A percentile compares a stretch with the other conserved stretches of the same genome.
Conservation (phyloP, 345 rosid genomes). For the Bruguiera gymnorhiza region DNA sequence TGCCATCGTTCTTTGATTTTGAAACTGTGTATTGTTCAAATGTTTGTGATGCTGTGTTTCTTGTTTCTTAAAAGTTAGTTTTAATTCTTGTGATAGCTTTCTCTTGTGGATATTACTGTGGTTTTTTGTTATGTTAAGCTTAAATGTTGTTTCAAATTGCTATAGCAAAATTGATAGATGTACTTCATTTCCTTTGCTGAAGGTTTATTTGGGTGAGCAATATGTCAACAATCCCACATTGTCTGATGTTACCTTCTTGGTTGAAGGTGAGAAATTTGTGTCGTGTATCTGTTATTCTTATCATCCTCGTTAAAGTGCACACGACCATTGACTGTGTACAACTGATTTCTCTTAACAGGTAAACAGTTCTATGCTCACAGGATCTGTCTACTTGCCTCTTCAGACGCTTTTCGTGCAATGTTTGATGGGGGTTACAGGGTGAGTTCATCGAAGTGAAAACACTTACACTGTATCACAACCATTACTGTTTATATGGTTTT, state of each 20-base stretch:
- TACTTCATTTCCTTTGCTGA: slow-evolving; percentile 4
- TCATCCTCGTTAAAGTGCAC: too few species aligned
- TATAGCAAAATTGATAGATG: not conserved
- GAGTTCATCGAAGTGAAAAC: slow-evolving; percentile 15
- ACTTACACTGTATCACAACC: not conserved
- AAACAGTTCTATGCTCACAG: slow-evolving; percentile 66
- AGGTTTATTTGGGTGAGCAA: slow-evolving; percentile 68
- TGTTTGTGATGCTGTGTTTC: too few species aligned
- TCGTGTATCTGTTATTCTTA: not conserved
- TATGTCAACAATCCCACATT: slow-evolving; percentile 63
- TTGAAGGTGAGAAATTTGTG: slow-evolving; percentile 46
- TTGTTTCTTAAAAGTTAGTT: too few species aligned
- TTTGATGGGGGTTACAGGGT: slow-evolving; percentile 77
- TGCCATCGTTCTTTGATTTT: not conserved
- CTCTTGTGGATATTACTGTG: not conserved
- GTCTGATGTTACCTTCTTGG: slow-evolving; percentile 66
- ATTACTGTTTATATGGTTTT: not conserved
- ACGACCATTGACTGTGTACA: too few species aligned
- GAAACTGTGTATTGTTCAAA: too few species aligned
- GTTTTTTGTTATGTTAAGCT: not conserved
- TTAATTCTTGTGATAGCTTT: too few species aligned
- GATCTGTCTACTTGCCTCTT: slow-evolving; percentile 73
- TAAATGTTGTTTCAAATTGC: not conserved
- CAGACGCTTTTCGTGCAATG: slow-evolving; percentile 80
- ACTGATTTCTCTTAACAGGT: slow-evolving; percentile 31